Conservation (phyloP, 805 yeast genomes). For the Saccharomycopsis vini region DNA sequence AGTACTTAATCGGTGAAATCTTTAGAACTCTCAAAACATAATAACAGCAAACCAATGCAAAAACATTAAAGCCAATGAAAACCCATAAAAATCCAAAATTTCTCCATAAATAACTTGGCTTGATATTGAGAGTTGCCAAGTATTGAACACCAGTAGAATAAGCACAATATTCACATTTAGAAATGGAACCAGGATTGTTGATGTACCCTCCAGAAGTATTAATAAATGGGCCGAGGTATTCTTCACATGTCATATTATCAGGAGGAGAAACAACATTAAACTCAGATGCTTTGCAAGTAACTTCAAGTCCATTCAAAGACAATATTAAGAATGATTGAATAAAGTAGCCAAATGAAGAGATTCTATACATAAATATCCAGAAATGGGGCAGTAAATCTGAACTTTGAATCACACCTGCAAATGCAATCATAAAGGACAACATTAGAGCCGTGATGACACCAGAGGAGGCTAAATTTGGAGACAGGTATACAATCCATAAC, state of each 20-base stretch:
- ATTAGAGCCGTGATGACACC: constrained; percentile 48
- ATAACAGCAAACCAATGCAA: constrained; percentile 33
- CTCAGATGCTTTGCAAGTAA: constrained; percentile 42
- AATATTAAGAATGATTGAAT: constrained; percentile 44
- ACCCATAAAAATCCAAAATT: constrained; percentile 55
- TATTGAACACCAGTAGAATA: constrained; percentile 39
- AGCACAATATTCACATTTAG: constrained; percentile 42
- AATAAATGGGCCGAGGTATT: constrained; percentile 40
- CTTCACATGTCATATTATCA: constrained; percentile 53
- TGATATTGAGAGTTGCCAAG: constrained; percentile 34
- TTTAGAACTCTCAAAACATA: constrained; percentile 24
- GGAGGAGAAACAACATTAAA: constrained; percentile 45
- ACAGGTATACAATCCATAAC: constrained; percentile 43
- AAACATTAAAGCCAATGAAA: constrained; percentile 44
- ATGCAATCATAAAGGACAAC: constrained; percentile 49
- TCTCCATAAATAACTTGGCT: constrained; percentile 51
- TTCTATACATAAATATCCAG: constrained; percentile 78
- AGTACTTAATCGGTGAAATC: too few relatives aligned
- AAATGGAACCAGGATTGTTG: constrained; percentile 39
- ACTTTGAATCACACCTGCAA: constrained; percentile 59
- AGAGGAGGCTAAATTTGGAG: constrained; percentile 63
- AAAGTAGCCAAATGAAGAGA: constrained; percentile 65
- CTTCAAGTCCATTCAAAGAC: constrained; percentile 41
- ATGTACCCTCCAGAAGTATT: constrained; percentile 46
- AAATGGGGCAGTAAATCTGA: constrained; percentile 53